A percentile compares a stretch with the other conserved stretches of the same genome.
Conservation (phyloP, 495 filamentous ascomycete genomes). For the Hypoxylon lenormandii region DNA sequence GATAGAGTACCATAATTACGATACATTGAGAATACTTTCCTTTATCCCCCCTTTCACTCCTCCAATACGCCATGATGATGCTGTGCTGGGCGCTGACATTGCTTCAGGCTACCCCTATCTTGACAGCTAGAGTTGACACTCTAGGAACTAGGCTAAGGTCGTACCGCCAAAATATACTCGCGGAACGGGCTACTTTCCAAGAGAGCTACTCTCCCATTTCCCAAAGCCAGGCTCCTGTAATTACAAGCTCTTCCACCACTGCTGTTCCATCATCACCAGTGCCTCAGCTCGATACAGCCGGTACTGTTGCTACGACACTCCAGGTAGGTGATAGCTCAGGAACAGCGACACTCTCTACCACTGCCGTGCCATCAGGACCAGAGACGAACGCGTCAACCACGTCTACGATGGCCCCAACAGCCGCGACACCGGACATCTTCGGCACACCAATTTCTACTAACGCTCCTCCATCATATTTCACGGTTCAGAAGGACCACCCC, state of each 20-base stretch:
- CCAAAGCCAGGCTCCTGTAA: constrained; percentile 9
- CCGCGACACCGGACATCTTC: constrained; percentile 58
- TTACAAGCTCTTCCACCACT: constrained; percentile 28
- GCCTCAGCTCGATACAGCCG: constrained; percentile 53
- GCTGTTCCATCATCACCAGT: constrained; percentile 18
- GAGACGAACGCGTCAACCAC: constrained; percentile 18
- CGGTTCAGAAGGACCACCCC: constrained; percentile 60
- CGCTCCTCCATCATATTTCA: constrained; percentile 67
- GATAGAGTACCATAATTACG: constrained; percentile 15
- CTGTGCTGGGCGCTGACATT: constrained; percentile 45
- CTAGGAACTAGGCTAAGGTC: constrained; percentile 10
- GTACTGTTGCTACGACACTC: constrained; percentile 16
- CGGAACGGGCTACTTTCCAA: constrained; percentile 11
- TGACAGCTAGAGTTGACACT: constrained; percentile 27
- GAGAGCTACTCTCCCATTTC: constrained; percentile 18
- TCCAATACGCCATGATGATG: constrained; percentile 28
- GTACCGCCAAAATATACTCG: constrained; percentile 10
- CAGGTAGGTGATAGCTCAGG: constrained; percentile 13
- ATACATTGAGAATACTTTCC: constrained; percentile 11
- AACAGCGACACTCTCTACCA: constrained; percentile 9
- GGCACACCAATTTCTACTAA: constrained; percentile 70
- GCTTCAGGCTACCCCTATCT: constrained; percentile 36
- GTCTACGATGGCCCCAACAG: constrained; percentile 30
- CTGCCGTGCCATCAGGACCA: not conserved
- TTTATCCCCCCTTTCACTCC: constrained; percentile 7